Base-by-base conservation (phyloP, 2,329 filamentous ascomycete genomes). In the Lachnum nothofagi region DNA sequence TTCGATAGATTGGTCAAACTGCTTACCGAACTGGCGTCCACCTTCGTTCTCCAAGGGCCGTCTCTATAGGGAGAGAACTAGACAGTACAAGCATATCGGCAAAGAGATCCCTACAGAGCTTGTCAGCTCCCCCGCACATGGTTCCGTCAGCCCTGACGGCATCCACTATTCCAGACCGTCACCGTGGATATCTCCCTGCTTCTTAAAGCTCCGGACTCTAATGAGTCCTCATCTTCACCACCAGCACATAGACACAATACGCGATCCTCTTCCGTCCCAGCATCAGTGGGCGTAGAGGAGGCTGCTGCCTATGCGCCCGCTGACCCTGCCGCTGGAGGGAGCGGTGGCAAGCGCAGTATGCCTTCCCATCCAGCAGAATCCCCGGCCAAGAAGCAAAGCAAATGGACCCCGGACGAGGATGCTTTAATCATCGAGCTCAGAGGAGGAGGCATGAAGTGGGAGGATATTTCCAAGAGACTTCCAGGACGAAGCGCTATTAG, bases 161-260 rank as follows among this genome's bases (percentile, higher is more conserved):
- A 62, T 63, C 58, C 49, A 56, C 60, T 49, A 63, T 44, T 52
- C 54, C 54, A 57, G 48, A 77, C 77, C 79, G 80, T 75, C 82
- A 91, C 77, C 80, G 85, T 95, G 90, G 90, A 95, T 91, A 94
- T 95, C 86, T 82, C 87, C 71, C 84, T 86, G 60, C 80, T 95
- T 60, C 80, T 95, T 71, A 88, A 91, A 78, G 79, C 77, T 67
- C 74, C 82, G 67, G 82, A 82, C 78, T 83, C 85, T 71, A 74
- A 82, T 78, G 83, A 86, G 78, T 83, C 83, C 68, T 75, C 76
- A 61, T 69, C 70, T 54, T 72, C 75, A 62, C 68, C 59, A 51
- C 57, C 56, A 40, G 50, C 62, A 61, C 72, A 68, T 60, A 69
- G 59, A 51, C 67, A 59, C 48, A 58, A 60, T 27, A 60, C 53